These are phyloP conservation scores for Sanguinoderma infundibulare DNA, from an alignment of 1,284 basidiomycete species.

Conservation along the genomic window DNA sequence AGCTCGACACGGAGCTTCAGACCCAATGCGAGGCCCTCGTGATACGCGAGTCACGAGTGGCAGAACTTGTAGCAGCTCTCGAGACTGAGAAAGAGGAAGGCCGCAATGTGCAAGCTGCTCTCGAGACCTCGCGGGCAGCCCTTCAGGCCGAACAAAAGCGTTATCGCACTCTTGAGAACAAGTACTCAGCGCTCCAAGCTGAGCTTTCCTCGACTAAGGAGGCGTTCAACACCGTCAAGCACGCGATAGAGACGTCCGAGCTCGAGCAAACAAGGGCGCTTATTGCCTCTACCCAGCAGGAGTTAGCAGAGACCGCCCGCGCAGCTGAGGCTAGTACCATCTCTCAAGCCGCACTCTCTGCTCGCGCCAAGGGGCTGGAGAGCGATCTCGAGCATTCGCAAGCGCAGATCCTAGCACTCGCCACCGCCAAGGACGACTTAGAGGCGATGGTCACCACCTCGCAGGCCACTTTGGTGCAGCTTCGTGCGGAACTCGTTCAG, in stretches of 20 bases:
- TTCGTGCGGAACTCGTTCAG: conserved; percentile 15
- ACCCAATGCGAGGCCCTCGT: conserved; percentile 5
- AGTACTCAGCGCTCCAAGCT: neutral
- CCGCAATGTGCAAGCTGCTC: neutral
- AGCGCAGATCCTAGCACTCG: conserved; percentile 4
- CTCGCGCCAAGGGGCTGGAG: conserved; percentile 13
- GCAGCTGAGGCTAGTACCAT: neutral
- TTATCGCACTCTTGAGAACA: neutral
- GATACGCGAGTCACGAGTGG: conserved; percentile 1
- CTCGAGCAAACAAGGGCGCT: conserved; percentile 1
- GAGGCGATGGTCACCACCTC: conserved; percentile 13
- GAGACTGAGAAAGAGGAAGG: neutral
- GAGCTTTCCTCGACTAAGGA: neutral
- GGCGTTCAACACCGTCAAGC: neutral
- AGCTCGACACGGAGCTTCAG: conserved; percentile 11
- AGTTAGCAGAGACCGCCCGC: conserved; percentile 5
- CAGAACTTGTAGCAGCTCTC: conserved; percentile 4
- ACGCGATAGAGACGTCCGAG: conserved; percentile 3
- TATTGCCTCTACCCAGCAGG: neutral
- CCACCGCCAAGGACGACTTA: conserved; percentile 8
- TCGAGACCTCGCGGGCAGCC: neutral
- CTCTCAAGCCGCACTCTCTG: conserved; percentile 6
- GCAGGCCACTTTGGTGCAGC: conserved; percentile 12
- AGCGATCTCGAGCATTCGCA: conserved; percentile 8
- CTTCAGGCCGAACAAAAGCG: conserved; percentile 1